These are phyloP conservation scores for Rosa persica DNA, from an alignment of 306 rosid species.

Conservation along the genomic window DNA sequence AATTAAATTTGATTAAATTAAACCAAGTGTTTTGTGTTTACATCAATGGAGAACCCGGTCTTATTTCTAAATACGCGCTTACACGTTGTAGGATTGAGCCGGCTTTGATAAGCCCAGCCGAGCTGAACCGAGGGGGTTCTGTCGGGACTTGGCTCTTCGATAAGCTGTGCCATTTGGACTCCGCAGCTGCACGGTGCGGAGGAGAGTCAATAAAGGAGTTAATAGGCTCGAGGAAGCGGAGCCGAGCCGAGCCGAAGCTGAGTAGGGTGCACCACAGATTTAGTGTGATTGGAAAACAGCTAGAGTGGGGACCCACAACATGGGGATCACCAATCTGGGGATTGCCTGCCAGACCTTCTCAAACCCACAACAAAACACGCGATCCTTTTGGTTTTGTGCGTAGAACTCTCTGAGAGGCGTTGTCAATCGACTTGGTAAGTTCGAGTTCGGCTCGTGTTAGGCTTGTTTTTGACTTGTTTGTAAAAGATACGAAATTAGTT, in stretches of 20 bases:
- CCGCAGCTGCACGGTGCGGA: not conserved
- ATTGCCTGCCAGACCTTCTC: not conserved
- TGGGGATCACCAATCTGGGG: conserved; percentile 37
- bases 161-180: not conserved
- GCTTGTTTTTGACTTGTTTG: too few relatives aligned
- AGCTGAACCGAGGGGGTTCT: not conserved
- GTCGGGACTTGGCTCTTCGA: too few relatives aligned
- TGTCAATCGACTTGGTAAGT: too few relatives aligned
- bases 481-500: too few relatives aligned
- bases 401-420: too few relatives aligned
- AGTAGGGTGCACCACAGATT: not conserved
- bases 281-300: conserved; percentile 37
- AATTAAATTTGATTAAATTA: not conserved
- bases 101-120: not conserved
- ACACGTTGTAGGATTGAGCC: conserved; percentile 13
- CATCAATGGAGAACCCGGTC: conserved; percentile 10
- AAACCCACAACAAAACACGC: too few relatives aligned
- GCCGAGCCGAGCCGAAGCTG: not conserved
- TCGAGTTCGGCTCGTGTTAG: too few relatives aligned
- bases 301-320: conserved; percentile 37
- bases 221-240: conserved; percentile 16
- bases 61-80: conserved; percentile 29
- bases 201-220: not conserved
- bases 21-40: not conserved
- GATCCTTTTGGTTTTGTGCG: too few relatives aligned